Evolutionary conservation across 495 filamentous ascomycete species (phyloP), one percentile per base, ranked within the genome.

Genomic region (Aspergillus heteromorphus): DNA sequence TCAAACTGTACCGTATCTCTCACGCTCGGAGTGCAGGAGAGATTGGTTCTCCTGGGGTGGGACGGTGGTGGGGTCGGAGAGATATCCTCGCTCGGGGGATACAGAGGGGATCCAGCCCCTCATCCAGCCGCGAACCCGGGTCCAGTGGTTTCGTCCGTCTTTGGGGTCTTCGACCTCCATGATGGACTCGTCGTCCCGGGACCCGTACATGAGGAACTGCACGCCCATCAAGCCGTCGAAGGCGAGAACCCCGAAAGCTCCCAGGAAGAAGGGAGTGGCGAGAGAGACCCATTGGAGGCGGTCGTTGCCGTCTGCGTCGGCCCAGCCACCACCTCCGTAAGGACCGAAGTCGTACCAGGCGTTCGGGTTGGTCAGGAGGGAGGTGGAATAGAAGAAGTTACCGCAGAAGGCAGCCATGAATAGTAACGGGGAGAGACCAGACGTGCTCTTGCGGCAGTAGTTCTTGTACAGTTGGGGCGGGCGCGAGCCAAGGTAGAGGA

Each of bases 391-490:
- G 73, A 88, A 88, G 45, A 87, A 61, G 63, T 89, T 89, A 14
- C 86, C 86, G 58, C 76, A 78, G 63, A 89, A 89, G 13, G 86
- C 86, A 10, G 86, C 86, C 45, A 82, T 71, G 69, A 89, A 89
- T 38, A 89, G 79, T 1, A 79, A 61, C 2, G 85, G 83, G 0
- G 81, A 84, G n/a, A 89, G 80, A 14, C 86, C 86, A 18, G 85
- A 70, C 7, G 87, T 89, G 51, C 83, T 87, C 60, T 79, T 81
- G 51, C 86, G 83, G 51, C 66, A 54, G 56, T 81, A 79, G 69
- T 89, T 89, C 57, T 87, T 83, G 68, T 82, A 78, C 27, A 89
- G 78, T 59, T 89, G 86, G 4, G 86, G 86, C 16, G 88, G 76
- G 23, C 86, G 85, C 16, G 86, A 89, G 63, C 74, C 76, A 27